A percentile compares a stretch with the other conserved stretches of the same genome.
Conservation (phyloP, 2,329 filamentous ascomycete genomes). For the Penicillium sp. region DNA sequence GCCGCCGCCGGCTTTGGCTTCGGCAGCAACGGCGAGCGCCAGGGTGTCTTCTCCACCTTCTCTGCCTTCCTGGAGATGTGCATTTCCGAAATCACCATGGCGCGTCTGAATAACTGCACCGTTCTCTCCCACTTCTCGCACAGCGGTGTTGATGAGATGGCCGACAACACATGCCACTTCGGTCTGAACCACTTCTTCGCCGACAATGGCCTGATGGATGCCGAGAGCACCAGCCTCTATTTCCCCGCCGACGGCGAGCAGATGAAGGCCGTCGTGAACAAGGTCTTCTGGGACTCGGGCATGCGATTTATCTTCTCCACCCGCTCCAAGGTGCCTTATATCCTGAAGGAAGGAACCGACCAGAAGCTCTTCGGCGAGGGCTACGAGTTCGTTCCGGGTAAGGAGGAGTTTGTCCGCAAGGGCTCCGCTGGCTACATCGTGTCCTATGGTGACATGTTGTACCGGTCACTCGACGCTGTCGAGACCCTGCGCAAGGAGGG, state of each 20-base stretch:
- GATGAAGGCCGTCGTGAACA: slow-evolving; percentile 36
- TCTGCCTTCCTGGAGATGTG: slow-evolving; percentile 41
- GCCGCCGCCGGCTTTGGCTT: slow-evolving; percentile 40
- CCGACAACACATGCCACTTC: slow-evolving; percentile 42
- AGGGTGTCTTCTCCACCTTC: slow-evolving; percentile 41
- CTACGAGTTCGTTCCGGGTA: slow-evolving; percentile 36
- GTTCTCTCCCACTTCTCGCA: slow-evolving; percentile 41
- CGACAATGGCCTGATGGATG: slow-evolving; percentile 39
- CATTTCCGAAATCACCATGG: slow-evolving; percentile 41
- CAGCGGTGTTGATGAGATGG: slow-evolving; percentile 40
- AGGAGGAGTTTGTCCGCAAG: slow-evolving; percentile 37
- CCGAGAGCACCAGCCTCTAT: slow-evolving; percentile 33
- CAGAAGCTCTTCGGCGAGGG: slow-evolving; percentile 33
- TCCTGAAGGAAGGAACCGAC: slow-evolving; percentile 35
- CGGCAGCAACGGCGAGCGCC: slow-evolving; percentile 31
- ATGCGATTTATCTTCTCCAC: slow-evolving; percentile 39
- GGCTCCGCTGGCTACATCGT: slow-evolving; percentile 38
- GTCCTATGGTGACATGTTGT: slow-evolving; percentile 40
- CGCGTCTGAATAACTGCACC: slow-evolving; percentile 35
- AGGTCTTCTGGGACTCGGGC: slow-evolving; percentile 38
- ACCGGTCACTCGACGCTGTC: slow-evolving; percentile 39
- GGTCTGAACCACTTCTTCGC: slow-evolving; percentile 41
- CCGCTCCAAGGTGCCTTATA: slow-evolving; percentile 37
- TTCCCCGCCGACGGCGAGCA: slow-evolving; percentile 41
- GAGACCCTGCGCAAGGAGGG: slow-evolving; percentile 35